Base-by-base conservation (phyloP, 768 basidiomycete genomes). In the Solioccasus polychromus region DNA sequence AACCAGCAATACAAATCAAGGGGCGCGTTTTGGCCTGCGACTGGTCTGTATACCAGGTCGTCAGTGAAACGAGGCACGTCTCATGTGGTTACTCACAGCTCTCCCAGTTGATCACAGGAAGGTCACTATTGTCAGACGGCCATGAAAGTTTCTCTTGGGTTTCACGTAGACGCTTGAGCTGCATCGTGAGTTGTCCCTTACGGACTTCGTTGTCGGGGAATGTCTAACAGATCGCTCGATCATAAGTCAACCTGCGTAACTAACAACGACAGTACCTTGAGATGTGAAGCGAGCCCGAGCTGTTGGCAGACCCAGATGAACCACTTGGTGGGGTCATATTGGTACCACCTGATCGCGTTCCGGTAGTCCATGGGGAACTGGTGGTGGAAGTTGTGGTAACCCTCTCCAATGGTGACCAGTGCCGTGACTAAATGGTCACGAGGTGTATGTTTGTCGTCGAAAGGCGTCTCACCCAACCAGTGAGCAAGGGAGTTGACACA, bases 341-440 rank as follows among this genome's bases (percentile, higher is more conserved):
- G 91, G 62, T 81, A 82, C 82, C 83, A 85, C 67, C 76, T 91
- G 75, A 95, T 92, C 45, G 93, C 93, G 60, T 95, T 95, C 20
- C 93, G 80, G 73, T 93, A 97, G 67, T 97, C 93, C 88, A 92
- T 92, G 7, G 93, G 93, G 80, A 95, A 95, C 47, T 80, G 82
- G 61, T 97, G 93, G 71, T 97, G 93, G 80, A 95, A 95, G 69
- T 97, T 97, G 76, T 97, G 93, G 73, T 97, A 97, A 14, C 93
- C 93, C 68, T 97, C 93, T 43, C 93, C 93, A 59, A 94, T 84
- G 29, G 93, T 96, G 50, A 82, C 85, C 24, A 96, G 72, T 3
- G 93, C 93, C 24, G 92, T 94, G 62, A 94, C 63, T 49, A 92
- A 63, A 68, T 94, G 92, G 67, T 95, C 92, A 42, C 85, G 78